Evolutionary conservation across 2,329 filamentous ascomycete species (phyloP), one percentile per base, ranked within the genome.

Genomic region (Celoporthe dispersa): DNA sequence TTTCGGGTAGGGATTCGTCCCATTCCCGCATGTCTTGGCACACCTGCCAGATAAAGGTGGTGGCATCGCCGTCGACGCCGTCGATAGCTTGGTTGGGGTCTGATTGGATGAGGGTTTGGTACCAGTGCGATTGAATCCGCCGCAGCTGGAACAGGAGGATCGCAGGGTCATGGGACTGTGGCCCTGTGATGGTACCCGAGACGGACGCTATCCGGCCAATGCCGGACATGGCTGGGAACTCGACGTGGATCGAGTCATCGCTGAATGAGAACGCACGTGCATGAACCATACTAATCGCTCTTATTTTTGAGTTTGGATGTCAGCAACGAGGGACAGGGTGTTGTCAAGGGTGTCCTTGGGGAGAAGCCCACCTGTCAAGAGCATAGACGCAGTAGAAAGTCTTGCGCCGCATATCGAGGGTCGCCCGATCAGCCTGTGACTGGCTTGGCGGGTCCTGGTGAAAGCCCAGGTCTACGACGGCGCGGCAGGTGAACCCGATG

Each of bases 331-430:
- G 16, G 12, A 37, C 5, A 37, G 37, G 35, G 31, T n/a, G 22
- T 48, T n/a, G 5, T 22, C 44, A 28, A 19, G 28, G 25, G 31
- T 7, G 22, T 5, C 19, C 37, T 9, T 1, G 64, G 1, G 1
- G 41, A 8, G 41, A 44, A 31, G 76, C 86, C 62, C 79, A 94
- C 93, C 94, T 88, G 78, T 99, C 96, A 31, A 98, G 85, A 37
- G 92, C 90, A 79, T 98, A 98, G 4, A 96, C 91, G 77, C 92
- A 97, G 79, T 97, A 94, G 77, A 97, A 98, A 1, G 97, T 91
- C 74, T 91, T 90, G 66, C 95, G 88, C 66, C 95, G 89, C 71
- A 94, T 84, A 74, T 97, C 93, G 16, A 97, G 82, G 61, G 90
- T 88, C 2, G 87, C 83, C 74, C 90, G 91, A 69, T 93, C 89